These are phyloP conservation scores for Dentipellis fragilis DNA, from an alignment of 768 basidiomycete species.

Conservation along the genomic window DNA sequence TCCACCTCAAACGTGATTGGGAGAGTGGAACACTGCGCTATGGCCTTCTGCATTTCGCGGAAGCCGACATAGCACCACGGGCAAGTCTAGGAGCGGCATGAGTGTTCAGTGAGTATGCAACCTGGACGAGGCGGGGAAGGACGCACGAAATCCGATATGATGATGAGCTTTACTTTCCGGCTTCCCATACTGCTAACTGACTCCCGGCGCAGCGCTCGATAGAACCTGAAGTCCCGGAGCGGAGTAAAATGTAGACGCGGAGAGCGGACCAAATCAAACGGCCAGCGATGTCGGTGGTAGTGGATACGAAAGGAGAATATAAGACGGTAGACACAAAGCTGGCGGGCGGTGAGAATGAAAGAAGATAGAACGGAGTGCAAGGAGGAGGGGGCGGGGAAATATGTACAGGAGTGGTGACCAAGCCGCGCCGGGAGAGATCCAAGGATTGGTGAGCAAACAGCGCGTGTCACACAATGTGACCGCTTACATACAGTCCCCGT, in stretches of 20 bases:
- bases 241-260: not conserved
- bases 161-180: constrained; percentile 12
- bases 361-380: not conserved
- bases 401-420: not conserved
- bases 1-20: constrained; percentile 30
- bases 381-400: not conserved
- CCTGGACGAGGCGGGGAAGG: not conserved
- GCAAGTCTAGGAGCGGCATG: constrained; percentile 19
- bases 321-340: not conserved
- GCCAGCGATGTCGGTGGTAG: not conserved
- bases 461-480: not conserved
- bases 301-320: not conserved
- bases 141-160: constrained; percentile 27
- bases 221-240: not conserved
- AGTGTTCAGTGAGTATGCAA: constrained; percentile 3
- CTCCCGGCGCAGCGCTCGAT: too few species aligned
- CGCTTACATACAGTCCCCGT: not conserved
- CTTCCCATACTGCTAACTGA: constrained; percentile 5
- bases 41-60: constrained; percentile 28
- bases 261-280: not conserved
- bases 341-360: not conserved
- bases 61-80: constrained; percentile 35
- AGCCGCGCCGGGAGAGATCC: not conserved
- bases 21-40: constrained; percentile 23
- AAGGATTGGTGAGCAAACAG: not conserved